Base-by-base conservation (phyloP, 176 grass and related monocot genomes). In the Bonia amplexicaulis region DNA sequence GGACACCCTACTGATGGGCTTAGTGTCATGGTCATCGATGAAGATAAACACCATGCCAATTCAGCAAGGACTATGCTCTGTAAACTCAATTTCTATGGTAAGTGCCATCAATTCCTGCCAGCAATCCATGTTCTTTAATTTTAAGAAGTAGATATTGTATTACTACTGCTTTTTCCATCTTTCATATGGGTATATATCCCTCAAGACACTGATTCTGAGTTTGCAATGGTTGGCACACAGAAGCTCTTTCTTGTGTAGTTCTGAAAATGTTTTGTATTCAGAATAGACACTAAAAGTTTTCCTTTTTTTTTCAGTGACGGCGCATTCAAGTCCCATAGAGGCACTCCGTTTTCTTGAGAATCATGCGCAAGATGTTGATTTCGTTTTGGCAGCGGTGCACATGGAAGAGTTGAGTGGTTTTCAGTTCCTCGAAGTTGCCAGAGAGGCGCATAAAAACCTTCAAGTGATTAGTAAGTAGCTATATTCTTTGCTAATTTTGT, bases 391-490 rank as follows among this genome's bases (percentile, higher is more conserved):
- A 12, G 78, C 58, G 3, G 35, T 90, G 26, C 7, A 90, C 17
- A 82, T 90, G 88, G 23, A 52, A 83, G 78, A 86, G 58, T 51
- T 86, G 33, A 40, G 71, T 72, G 88, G 72, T 23, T 82, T 86
- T 64, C 19, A 47, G 57, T 85, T 90, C 45, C 33, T 90, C 6
- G 27, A 69, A 2, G 75, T 20, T n/a, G 46, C 74, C 5, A 71
- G 25, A 37, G 31, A 88, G 29, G n/a, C 31, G 19, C 69, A 79
- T 15, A 66, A 66, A 82, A 60, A 42, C 31, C 68, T 90, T 67
- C 79, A 82, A 69, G 79, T 90, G 47, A 87, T 90, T n/a, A 90
- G 89, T 87, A 90, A 81, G 76, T 40, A 26, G 33, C 3, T 7
- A 51, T 9, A 55, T 20, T 55, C 17, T 55, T 55, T 55, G 53